Evolutionary conservation across 176 grass and related monocot species (phyloP).

Genomic region (bread wheat (Triticum aestivum)): DNA sequence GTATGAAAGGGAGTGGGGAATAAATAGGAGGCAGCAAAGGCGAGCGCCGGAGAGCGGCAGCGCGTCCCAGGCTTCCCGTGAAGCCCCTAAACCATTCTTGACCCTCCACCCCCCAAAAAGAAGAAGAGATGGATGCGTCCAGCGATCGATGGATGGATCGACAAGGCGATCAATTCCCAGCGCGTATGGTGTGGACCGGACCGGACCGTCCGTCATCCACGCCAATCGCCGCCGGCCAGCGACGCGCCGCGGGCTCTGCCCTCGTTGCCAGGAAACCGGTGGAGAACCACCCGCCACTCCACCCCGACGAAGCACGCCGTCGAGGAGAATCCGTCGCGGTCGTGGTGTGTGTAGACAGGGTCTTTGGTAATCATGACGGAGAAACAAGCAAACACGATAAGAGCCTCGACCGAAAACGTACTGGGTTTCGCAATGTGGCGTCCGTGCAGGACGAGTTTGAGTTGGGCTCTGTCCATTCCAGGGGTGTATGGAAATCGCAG

Average conservation of each 20-base stretch:
- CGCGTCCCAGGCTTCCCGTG: slow-evolving; percentile 49
- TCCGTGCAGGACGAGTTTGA: not conserved
- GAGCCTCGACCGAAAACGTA: not conserved
- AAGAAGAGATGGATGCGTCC: not conserved
- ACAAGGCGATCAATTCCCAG: slow-evolving; percentile 16
- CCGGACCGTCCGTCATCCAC: not conserved
- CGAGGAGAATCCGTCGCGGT: not conserved
- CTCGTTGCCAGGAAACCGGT: not conserved
- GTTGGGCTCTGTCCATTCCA: not conserved
- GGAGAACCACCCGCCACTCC: not conserved
- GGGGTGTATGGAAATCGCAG: not conserved
- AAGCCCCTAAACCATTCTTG: slow-evolving; percentile 44
- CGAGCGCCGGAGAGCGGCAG: not conserved
- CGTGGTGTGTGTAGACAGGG: not conserved
- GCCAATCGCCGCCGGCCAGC: slow-evolving; percentile 42
- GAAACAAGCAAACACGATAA: not conserved
- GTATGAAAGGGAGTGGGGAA: slow-evolving; percentile 39
- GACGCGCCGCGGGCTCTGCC: not conserved
- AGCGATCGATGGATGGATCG: not conserved
- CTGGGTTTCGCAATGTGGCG: slow-evolving; percentile 15
- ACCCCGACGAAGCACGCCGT: too few relatives aligned
- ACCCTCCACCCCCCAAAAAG: not conserved
- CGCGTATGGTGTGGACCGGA: not conserved
- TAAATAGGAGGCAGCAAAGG: slow-evolving; percentile 38
- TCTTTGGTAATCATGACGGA: not conserved